Evolutionary conservation across 2,329 filamentous ascomycete species (phyloP).

Genomic region (Neonectria faginata): DNA sequence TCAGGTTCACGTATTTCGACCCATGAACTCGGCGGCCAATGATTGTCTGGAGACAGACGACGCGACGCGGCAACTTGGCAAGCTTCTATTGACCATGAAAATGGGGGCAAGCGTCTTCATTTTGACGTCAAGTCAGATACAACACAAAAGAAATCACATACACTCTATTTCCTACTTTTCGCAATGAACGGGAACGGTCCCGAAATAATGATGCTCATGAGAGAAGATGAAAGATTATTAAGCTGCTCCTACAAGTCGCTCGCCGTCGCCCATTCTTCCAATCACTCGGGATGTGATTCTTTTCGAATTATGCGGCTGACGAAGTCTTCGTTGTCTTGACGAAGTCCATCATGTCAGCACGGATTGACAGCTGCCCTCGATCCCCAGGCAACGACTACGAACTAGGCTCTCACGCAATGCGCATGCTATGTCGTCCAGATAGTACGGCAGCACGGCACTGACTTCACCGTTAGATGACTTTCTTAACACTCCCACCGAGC

Average conservation of each 20-base stretch:
- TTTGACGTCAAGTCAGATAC: not conserved
- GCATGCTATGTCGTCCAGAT: too few species aligned
- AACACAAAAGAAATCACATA: not conserved
- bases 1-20: not conserved
- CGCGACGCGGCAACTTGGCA: not conserved
- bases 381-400: too few species aligned
- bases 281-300: too few species aligned
- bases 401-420: too few species aligned
- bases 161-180: not conserved
- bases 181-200: not conserved
- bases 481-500: not conserved
- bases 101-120: not conserved
- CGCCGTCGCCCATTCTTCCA: not conserved
- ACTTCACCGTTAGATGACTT: not conserved
- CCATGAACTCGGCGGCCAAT: not conserved
- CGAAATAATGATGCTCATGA: not conserved
- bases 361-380: too few species aligned
- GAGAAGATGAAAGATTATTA: not conserved
- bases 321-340: too few species aligned
- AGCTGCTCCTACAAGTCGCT: not conserved
- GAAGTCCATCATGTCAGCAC: too few species aligned
- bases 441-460: too few species aligned
- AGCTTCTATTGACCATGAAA: not conserved
- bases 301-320: too few species aligned
- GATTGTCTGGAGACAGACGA: not conserved